Conservation (phyloP, 345 rosid genomes). For the Sonneratia caseolaris region DNA sequence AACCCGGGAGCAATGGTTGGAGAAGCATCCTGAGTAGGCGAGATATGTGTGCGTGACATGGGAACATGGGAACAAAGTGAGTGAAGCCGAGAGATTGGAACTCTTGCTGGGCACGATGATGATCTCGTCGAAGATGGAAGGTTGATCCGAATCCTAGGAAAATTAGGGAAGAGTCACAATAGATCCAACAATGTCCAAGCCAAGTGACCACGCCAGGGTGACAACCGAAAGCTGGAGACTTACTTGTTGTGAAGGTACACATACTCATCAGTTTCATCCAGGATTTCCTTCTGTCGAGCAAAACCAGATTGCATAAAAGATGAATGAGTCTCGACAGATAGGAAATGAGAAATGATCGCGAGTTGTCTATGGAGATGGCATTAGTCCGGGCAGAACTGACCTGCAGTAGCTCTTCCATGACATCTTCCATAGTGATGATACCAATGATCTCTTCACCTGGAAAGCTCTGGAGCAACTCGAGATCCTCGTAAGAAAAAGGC, state of each 20-base stretch:
- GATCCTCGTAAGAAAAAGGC: slow-evolving; percentile 3
- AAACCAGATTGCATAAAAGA: neutral
- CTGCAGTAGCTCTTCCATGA: slow-evolving; percentile 18
- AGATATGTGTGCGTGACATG: neutral
- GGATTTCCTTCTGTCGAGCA: slow-evolving; percentile 3
- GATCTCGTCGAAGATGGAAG: slow-evolving; percentile 11
- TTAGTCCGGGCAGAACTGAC: neutral
- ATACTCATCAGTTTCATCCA: slow-evolving; percentile 15
- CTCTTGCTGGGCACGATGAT: slow-evolving; percentile 6
- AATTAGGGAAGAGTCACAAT: neutral
- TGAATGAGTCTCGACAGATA: neutral
- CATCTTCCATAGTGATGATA: slow-evolving; percentile 17
- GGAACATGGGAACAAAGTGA: neutral
- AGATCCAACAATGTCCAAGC: neutral
- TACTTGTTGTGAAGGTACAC: slow-evolving; percentile 13
- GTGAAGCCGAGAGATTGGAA: neutral
- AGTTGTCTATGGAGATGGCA: neutral
- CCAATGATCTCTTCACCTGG: slow-evolving; percentile 11
- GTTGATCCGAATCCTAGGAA: slow-evolving; percentile 11
- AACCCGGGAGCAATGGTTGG: neutral
- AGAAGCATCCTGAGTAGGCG: slow-evolving; percentile 2
- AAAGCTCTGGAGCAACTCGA: slow-evolving; percentile 6
- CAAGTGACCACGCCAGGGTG: no score
- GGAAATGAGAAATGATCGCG: neutral
- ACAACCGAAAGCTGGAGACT: neutral